Conservation (phyloP, 2,329 filamentous ascomycete species). For the Drechslerella dactyloides region DNA sequence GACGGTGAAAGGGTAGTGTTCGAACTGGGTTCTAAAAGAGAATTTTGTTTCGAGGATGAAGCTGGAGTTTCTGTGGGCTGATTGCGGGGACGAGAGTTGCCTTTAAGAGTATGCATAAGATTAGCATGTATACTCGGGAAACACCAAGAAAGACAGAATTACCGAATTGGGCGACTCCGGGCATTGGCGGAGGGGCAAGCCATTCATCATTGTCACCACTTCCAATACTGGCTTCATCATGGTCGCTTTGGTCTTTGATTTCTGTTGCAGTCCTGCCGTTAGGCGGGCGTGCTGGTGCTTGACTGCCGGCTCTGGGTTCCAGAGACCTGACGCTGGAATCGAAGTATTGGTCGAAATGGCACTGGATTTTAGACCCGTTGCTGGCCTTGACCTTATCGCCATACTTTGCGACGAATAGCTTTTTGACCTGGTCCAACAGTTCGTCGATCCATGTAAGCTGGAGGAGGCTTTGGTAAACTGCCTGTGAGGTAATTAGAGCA, state of each 20-base stretch:
- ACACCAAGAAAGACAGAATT: neutral
- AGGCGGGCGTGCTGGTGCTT: neutral
- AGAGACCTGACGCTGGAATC: conserved; percentile 88
- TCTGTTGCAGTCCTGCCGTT: neutral
- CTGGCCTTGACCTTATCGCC: conserved; percentile 82
- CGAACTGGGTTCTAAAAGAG: conserved; percentile 53
- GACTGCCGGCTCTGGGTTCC: conserved; percentile 63
- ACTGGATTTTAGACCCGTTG: conserved; percentile 78
- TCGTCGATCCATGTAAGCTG: conserved; percentile 97
- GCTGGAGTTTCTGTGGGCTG: neutral
- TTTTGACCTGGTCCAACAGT: conserved; percentile 91
- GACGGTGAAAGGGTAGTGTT: conserved; percentile 69
- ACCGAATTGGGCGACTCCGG: conserved; percentile 27
- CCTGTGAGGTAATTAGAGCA: conserved; percentile 65
- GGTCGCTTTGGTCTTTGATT: neutral
- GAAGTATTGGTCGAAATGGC: conserved; percentile 90
- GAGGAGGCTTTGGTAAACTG: conserved; percentile 93
- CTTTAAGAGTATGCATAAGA: conserved; percentile 1
- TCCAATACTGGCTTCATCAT: conserved; percentile 2
- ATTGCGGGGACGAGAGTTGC: neutral
- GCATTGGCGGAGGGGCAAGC: conserved; percentile 41
- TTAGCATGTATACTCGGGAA: conserved; percentile 2
- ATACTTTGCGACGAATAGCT: conserved; percentile 89
- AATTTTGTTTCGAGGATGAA: conserved; percentile 5
- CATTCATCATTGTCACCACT: conserved; percentile 28